phyloP scores from a whole-genome alignment of 169 alveolate species.

The Plasmodium falciparum region DNA sequence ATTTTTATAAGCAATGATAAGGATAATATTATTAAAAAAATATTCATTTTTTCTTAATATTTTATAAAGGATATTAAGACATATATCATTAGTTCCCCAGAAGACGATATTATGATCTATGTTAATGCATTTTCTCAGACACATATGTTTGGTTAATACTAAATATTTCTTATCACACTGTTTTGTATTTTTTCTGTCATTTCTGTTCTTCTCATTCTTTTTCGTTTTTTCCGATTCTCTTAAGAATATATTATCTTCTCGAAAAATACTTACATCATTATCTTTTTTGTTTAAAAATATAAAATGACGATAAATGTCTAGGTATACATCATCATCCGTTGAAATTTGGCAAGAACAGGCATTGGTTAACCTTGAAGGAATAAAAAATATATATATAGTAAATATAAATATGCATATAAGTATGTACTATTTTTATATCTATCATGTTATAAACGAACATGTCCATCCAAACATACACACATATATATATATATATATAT shows the following conservation, averaged over 20 bases:
- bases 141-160: constrained; percentile 59
- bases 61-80: constrained; percentile 21
- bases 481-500: not conserved
- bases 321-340: not conserved
- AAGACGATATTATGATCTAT: constrained; percentile 50
- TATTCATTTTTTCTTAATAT: constrained; percentile 31
- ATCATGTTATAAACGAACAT: not conserved
- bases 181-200: not conserved
- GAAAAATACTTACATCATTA: constrained; percentile 20
- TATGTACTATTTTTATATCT: not conserved
- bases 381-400: not conserved
- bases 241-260: not conserved
- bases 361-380: constrained; percentile 26
- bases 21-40: constrained; percentile 42
- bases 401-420: not conserved
- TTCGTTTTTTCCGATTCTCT: not conserved
- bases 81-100: constrained; percentile 65
- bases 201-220: not conserved
- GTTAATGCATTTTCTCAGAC: constrained; percentile 12
- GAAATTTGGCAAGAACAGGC: constrained; percentile 60
- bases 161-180: constrained; percentile 4
- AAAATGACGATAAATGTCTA: constrained; percentile 43
- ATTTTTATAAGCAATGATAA: constrained; percentile 25
- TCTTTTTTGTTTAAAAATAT: constrained; percentile 30
- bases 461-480: not conserved